Evolutionary conservation across 2,329 filamentous ascomycete species (phyloP).

Genomic region (Cladosporium sp.): DNA sequence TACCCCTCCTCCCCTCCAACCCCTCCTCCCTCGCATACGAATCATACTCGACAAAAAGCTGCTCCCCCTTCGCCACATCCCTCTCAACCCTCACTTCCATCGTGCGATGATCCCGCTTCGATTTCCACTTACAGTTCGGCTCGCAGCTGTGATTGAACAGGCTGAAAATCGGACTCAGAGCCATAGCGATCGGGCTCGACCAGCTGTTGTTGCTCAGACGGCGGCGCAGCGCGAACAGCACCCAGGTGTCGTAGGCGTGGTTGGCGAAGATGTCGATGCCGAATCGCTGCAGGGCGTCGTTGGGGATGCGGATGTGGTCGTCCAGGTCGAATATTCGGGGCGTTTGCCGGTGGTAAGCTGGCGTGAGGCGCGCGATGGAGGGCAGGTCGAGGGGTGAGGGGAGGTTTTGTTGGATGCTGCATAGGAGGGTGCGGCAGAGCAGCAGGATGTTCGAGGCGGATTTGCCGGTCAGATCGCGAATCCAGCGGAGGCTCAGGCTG

Average conservation of each 20-base stretch:
- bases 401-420: slow-evolving; percentile 15
- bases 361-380: slow-evolving; percentile 24
- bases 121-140: slow-evolving; percentile 79
- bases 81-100: slow-evolving; percentile 16
- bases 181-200: slow-evolving; percentile 50
- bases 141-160: slow-evolving; percentile 93
- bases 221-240: slow-evolving; percentile 89
- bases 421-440: slow-evolving; percentile 20
- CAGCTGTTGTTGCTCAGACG: slow-evolving; percentile 77
- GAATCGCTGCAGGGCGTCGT: slow-evolving; percentile 74
- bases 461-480: slow-evolving; percentile 18
- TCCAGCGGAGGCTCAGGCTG: slow-evolving; percentile 23
- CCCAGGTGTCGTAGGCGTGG: slow-evolving; percentile 66
- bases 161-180: slow-evolving; percentile 84
- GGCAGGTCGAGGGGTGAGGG: slow-evolving; percentile 25
- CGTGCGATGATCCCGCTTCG: slow-evolving; percentile 16
- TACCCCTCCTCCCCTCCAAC: slow-evolving; percentile 17
- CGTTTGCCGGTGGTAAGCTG: slow-evolving; percentile 20
- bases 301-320: slow-evolving; percentile 64
- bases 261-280: slow-evolving; percentile 67
- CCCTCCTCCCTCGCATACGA: slow-evolving; percentile 18
- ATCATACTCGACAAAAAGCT: slow-evolving; percentile 30
- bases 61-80: slow-evolving; percentile 22
- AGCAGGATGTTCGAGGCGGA: slow-evolving; percentile 20
- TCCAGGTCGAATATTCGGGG: slow-evolving; percentile 60